Percentiles rank a stretch among this genome's conserved stretches.
phyloP scores from a whole-genome alignment of 108 stramenopile genomes.

The Skeletonema marinoi region DNA sequence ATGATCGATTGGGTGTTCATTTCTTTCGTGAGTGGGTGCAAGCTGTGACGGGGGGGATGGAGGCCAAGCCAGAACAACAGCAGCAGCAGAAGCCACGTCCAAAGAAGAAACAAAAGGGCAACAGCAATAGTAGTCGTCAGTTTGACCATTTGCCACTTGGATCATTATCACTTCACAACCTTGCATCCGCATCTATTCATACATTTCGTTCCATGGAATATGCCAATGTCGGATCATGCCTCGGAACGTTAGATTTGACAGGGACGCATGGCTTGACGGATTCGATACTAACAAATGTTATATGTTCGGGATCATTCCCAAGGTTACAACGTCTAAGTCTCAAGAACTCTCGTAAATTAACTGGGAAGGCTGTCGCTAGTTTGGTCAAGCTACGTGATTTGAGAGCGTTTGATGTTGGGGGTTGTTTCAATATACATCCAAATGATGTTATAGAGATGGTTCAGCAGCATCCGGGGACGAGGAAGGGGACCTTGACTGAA shows the following conservation, averaged over 20 bases:
- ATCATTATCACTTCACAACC: constrained; percentile 70
- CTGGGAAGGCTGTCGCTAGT: constrained; percentile 40
- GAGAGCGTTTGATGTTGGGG: constrained; percentile 67
- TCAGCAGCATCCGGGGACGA: constrained; percentile 26
- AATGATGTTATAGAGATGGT: constrained; percentile 47
- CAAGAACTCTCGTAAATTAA: constrained; percentile 82
- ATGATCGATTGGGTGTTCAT: constrained; percentile 61
- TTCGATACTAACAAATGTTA: constrained; percentile 34
- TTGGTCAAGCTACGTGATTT: constrained; percentile 43
- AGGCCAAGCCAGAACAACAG: neutral
- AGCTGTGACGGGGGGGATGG: constrained; percentile 27
- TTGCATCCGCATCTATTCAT: constrained; percentile 43
- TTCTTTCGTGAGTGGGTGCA: constrained; percentile 75
- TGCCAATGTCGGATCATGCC: constrained; percentile 54
- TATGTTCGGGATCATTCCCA: constrained; percentile 38
- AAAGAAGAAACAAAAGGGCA: constrained; percentile 16
- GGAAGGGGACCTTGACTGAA: constrained; percentile 42
- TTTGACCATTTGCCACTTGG: constrained; percentile 32
- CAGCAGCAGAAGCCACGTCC: neutral
- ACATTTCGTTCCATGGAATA: constrained; percentile 67
- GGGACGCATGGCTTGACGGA: constrained; percentile 73
- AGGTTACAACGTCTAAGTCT: constrained; percentile 63
- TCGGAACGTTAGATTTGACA: constrained; percentile 70
- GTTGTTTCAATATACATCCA: constrained; percentile 67
- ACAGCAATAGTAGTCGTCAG: neutral